Base-by-base conservation (phyloP, 176 grass and related monocot species). In the Thalia dealbata region DNA sequence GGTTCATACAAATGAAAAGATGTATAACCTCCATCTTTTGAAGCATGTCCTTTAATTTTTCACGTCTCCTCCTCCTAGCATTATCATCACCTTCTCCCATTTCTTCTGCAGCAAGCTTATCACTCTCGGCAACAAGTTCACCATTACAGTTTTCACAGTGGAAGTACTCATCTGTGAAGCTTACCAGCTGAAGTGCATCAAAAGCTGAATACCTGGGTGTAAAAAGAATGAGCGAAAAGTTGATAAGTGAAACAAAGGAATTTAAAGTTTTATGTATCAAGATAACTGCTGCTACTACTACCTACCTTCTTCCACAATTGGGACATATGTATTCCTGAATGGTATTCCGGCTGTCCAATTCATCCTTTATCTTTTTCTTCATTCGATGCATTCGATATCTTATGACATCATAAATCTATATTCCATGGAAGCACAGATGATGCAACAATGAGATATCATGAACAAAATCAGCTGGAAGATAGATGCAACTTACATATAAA, bases 61-160 rank as follows among this genome's bases (percentile, higher is more conserved):
- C 92, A 79, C 83, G 85, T 63, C 84, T 77, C 30, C 92, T 84
- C 50, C 82, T 91, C 43, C 89, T 89, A 76, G 78, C 84, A 64
- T 89, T 96, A 69, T 96, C 89, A 80, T 96, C 92, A 18, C 92
- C 92, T 72, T 96, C 92, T 70, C 92, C 92, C 92, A 96, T 91
- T 91, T 96, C 92, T 76, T 96, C 92, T 71, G 92, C 88, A 79
- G 92, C 89, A 79, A 96, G 89, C 52, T 96, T 96, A 68, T 96
- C 92, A 84, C 92, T 96, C 78, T 96, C 89, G 9, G 89, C 92
- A 81, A 96, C 82, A 73, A 96, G 84, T 81, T 96, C 89, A 24
- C 86, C 84, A 7, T 92, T 91, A 84, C 92, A 96, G 78, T 78
- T 92, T 85, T 96, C 92, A 77, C 92, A 96, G 66, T 96, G 92